Conservation (phyloP, 495 filamentous ascomycete genomes). For the Apiosordaria backusii region DNA sequence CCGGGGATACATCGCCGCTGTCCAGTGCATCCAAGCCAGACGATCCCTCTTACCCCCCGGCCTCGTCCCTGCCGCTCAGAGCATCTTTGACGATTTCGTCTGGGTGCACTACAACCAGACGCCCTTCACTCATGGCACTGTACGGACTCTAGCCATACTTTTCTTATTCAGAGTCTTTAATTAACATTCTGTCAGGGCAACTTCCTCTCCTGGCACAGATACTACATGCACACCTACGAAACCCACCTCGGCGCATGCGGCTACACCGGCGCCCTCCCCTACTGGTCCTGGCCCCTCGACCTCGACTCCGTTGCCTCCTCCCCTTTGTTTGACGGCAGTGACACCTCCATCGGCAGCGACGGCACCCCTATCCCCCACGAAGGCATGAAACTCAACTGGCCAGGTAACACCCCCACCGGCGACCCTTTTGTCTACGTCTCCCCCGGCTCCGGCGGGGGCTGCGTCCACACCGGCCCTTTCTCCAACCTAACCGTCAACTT, state of each 20-base stretch:
- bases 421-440: conserved; percentile 28
- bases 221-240: conserved; percentile 63
- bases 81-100: conserved; percentile 62
- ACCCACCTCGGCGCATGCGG: conserved; percentile 68
- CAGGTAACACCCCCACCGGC: conserved; percentile 2
- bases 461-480: conserved; percentile 60
- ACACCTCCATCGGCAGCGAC: conserved; percentile 60
- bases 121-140: conserved; percentile 55
- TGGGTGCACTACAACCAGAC: conserved; percentile 59
- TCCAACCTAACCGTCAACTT: conserved; percentile 47
- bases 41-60: conserved; percentile 39
- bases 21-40: conserved; percentile 57
- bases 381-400: conserved; percentile 22
- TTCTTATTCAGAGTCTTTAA: too few species aligned
- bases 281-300: conserved; percentile 63
- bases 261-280: conserved; percentile 49
- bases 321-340: conserved; percentile 59
- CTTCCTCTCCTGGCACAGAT: conserved; percentile 70
- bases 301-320: conserved; percentile 48
- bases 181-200: conserved; percentile 39
- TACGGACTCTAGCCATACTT: too few species aligned
- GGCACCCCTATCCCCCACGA: conserved; percentile 43
- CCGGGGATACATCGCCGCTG: conserved; percentile 58
- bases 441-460: conserved; percentile 60
- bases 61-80: conserved; percentile 29